These are phyloP conservation scores for Alisma plantagoaquatica DNA, from an alignment of 106 monocot genomes.

Conservation along the genomic window DNA sequence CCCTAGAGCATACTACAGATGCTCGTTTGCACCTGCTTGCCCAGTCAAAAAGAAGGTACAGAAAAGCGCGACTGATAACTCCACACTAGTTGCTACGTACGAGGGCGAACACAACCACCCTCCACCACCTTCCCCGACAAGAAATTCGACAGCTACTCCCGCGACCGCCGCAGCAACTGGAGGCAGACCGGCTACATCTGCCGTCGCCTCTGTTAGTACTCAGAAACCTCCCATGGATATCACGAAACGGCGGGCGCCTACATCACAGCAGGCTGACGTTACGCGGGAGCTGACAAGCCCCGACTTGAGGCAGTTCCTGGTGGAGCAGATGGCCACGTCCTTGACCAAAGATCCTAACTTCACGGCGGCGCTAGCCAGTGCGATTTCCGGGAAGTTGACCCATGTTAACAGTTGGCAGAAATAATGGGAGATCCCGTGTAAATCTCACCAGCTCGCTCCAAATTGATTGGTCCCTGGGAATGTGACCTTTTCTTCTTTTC, in stretches of 20 bases:
- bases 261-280: background rate
- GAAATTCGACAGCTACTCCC: too few species aligned
- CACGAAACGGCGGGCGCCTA: background rate
- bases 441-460: too few species aligned
- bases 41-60: slow-evolving; percentile 19
- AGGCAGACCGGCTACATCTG: slow-evolving; percentile 25
- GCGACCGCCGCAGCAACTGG: slow-evolving; percentile 40
- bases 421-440: too few species aligned
- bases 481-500: too few species aligned
- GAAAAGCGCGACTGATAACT: slow-evolving; percentile 33
- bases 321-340: slow-evolving; percentile 16
- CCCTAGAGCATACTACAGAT: slow-evolving; percentile 6
- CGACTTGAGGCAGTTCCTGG: slow-evolving; percentile 17
- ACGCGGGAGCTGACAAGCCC: background rate
- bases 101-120: slow-evolving; percentile 34
- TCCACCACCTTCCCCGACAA: slow-evolving; percentile 6
- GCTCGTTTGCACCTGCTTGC: background rate
- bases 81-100: slow-evolving; percentile 41
- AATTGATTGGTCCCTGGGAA: too few species aligned
- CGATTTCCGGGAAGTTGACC: slow-evolving; percentile 10
- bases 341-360: slow-evolving; percentile 13
- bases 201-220: background rate
- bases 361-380: slow-evolving; percentile 10
- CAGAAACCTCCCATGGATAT: slow-evolving; percentile 1
- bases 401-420: too few species aligned